Conservation (phyloP, 2,329 filamentous ascomycete species). For the Gremmenia infestans region DNA sequence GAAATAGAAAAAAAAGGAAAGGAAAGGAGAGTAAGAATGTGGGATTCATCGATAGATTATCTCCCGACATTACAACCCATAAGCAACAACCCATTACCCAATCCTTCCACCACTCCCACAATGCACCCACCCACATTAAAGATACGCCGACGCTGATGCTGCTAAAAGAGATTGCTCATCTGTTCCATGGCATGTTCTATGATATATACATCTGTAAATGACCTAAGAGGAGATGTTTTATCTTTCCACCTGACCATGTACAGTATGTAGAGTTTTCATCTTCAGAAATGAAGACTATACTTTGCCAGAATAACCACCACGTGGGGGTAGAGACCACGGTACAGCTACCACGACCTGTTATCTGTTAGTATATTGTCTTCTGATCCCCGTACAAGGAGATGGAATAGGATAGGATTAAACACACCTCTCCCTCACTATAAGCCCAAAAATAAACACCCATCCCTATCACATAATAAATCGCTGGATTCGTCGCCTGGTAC, state of each 20-base stretch:
- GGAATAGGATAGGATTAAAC: conserved; percentile 31
- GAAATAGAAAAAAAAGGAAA: background rate
- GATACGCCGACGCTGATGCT: conserved; percentile 3
- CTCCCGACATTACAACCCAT: background rate
- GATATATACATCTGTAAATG: background rate
- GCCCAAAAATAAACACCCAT: conserved; percentile 93
- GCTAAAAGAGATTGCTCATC: background rate
- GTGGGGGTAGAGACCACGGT: conserved; percentile 28
- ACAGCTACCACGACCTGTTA: conserved; percentile 23
- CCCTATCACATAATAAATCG: conserved; percentile 84
- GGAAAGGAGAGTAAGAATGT: background rate
- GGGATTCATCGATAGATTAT: background rate
- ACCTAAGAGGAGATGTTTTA: background rate
- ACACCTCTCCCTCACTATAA: conserved; percentile 93
- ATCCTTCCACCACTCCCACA: background rate
- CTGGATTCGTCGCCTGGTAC: conserved; percentile 90
- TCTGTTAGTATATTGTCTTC: conserved; percentile 8
- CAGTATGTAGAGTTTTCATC: background rate
- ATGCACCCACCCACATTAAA: background rate
- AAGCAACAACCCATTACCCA: background rate
- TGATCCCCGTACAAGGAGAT: background rate
- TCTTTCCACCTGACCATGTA: background rate
- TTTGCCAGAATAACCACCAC: conserved; percentile 18
- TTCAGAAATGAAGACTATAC: conserved; percentile 16
- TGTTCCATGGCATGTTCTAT: background rate